Conservation (phyloP, 2,329 filamentous ascomycete species). For the Davidsoniella virescens region DNA sequence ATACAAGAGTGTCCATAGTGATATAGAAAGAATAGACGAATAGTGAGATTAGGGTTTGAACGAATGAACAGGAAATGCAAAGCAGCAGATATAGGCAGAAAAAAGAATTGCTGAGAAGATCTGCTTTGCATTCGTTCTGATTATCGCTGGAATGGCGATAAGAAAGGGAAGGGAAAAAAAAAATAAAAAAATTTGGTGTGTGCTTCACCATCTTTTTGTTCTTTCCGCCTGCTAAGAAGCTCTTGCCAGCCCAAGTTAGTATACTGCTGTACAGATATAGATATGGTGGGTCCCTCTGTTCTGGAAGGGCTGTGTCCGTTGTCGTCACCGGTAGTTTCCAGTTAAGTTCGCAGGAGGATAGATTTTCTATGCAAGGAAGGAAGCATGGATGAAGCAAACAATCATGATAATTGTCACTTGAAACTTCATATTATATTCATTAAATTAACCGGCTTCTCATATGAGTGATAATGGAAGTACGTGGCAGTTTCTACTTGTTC, state of each 20-base stretch:
- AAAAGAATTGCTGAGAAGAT: background rate
- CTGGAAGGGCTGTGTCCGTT: too few relatives aligned
- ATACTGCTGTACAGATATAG: background rate
- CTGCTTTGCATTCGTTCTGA: background rate
- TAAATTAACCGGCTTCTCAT: too few relatives aligned
- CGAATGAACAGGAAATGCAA: background rate
- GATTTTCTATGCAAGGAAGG: too few relatives aligned
- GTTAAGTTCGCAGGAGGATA: too few relatives aligned
- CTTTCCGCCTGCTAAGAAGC: background rate
- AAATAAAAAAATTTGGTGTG: background rate
- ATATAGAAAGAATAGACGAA: background rate
- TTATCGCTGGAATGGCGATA: conserved; percentile 1
- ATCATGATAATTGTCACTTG: too few relatives aligned
- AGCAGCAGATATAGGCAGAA: background rate
- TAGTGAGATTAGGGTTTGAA: background rate
- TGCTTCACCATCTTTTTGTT: too few relatives aligned
- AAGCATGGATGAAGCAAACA: too few relatives aligned
- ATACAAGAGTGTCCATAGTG: background rate
- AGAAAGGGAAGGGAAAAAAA: background rate
- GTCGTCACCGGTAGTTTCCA: too few relatives aligned
- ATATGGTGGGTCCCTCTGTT: background rate
- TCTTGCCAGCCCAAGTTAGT: background rate
- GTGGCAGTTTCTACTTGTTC: too few relatives aligned
- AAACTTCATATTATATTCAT: too few relatives aligned
- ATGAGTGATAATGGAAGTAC: too few relatives aligned